A percentile compares a stretch with the other conserved stretches of the same genome.
phyloP scores from a whole-genome alignment of 169 alveolate species.

The Cryptosporidium canis region DNA sequence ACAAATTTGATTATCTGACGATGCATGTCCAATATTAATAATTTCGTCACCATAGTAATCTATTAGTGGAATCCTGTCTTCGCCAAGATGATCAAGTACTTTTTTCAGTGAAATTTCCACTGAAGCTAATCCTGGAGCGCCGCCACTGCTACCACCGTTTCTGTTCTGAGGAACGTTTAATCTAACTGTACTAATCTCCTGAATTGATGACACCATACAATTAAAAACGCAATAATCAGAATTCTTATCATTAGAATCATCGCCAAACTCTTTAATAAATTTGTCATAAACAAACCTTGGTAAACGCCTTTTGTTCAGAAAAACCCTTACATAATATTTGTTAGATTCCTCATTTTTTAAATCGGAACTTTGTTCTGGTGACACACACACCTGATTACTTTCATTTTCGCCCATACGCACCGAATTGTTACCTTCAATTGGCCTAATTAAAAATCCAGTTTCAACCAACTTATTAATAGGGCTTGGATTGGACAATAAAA shows the following conservation, averaged over 20 bases:
- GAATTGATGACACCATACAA: slow-evolving; percentile 33
- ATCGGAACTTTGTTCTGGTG: not conserved
- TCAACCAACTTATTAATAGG: not conserved
- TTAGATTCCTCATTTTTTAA: not conserved
- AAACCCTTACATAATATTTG: slow-evolving; percentile 8
- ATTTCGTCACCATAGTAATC: slow-evolving; percentile 60
- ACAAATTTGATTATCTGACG: slow-evolving; percentile 1
- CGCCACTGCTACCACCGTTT: not conserved
- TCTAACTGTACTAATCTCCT: slow-evolving; percentile 66
- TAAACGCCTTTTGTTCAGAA: slow-evolving; percentile 12
- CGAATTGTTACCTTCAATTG: not conserved
- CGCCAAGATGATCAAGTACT: slow-evolving; percentile 35
- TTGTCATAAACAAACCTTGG: slow-evolving; percentile 12
- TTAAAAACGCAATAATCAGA: slow-evolving; percentile 13
- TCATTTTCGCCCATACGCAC: not conserved
- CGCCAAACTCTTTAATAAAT: slow-evolving; percentile 10
- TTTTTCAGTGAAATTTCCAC: slow-evolving; percentile 46
- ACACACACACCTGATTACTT: not conserved
- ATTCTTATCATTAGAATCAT: not conserved
- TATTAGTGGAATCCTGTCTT: slow-evolving; percentile 28
- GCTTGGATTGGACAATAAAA: slow-evolving; percentile 40
- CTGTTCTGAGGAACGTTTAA: slow-evolving; percentile 52
- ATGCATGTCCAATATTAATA: slow-evolving; percentile 23
- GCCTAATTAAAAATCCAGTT: slow-evolving; percentile 20
- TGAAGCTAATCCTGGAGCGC: not conserved